Base-by-base conservation (phyloP, 2,329 filamentous ascomycete species). In the Spiromastix sp. region DNA sequence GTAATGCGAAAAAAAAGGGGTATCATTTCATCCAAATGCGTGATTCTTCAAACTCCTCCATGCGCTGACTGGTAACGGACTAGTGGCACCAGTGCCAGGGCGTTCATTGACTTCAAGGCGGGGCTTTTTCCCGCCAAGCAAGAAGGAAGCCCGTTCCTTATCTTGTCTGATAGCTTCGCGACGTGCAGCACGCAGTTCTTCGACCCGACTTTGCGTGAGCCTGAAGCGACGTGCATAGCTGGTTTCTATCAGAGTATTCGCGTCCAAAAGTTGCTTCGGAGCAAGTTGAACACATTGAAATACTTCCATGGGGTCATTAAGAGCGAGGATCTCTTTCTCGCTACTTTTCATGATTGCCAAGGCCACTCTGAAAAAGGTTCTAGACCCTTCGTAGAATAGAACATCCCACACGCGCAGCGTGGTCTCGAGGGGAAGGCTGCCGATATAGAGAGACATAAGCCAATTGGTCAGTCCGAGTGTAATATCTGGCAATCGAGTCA, bases 381-480 rank as follows among this genome's bases (percentile, higher is more conserved):
- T 93, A 32, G 82, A 86, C 3, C 89, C 89, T 59, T 96, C 89
- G 58, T 93, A 94, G 57, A 95, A 93, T 54, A 96, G 87, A 1
- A 85, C 77, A 49, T 96, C 89, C 89, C 89, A 96, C 1, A 95
- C 85, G 5, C 89, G 81, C 12, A 95, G 71, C 0, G 87, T 89
- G 12, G 81, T 85, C 61, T 96, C 89, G 42, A 93, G 86, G 2
- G 89, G 89, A 12, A 96, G 66, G 0, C 85, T 93, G 35, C 87
- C 86, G 42, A 95, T 91, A 57, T 91, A 95, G 49, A 91, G 83
- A 32, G 84, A 93, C 89, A 96, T 95, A 59, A 96, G 93, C 89
- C 89, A 96, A 3, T 87, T 84, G 7, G 87, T 94, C 59, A 91
- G 85, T 47, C 86, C 93, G 4, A 96, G 71, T 0, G 85, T 91